Conservation (phyloP, 306 rosid genomes). For the Glycine tomentella region DNA sequence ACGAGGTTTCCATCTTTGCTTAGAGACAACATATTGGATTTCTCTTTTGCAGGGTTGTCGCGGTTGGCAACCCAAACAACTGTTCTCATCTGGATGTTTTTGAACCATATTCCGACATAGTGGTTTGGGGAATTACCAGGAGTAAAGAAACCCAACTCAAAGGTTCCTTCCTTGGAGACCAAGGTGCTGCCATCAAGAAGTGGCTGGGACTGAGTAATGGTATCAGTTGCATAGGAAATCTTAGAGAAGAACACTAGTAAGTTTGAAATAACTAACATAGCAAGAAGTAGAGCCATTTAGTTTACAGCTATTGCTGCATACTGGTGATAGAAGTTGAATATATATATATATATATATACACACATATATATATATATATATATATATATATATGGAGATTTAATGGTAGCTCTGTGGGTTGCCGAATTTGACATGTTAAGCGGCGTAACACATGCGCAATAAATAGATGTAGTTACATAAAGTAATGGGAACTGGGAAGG, state of each 20-base stretch:
- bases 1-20: background rate
- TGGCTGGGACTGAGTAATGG: background rate
- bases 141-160: constrained; percentile 20
- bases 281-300: constrained; percentile 32
- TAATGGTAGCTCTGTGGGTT: background rate
- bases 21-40: background rate
- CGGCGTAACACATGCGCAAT: background rate
- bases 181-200: constrained; percentile 4
- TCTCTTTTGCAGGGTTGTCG: background rate
- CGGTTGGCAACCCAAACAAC: constrained; percentile 33
- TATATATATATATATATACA: background rate
- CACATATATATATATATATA: background rate
- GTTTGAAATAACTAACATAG: background rate
- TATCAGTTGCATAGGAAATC: constrained; percentile 4
- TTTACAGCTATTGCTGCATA: background rate
- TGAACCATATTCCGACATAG: constrained; percentile 31
- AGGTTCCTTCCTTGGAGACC: constrained; percentile 9
- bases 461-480: background rate
- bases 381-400: background rate
- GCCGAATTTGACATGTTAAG: background rate
- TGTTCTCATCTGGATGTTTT: background rate
- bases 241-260: constrained; percentile 11
- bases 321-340: background rate
- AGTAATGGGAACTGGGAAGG: too few species aligned
- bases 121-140: constrained; percentile 22